Evolutionary conservation across 2,329 filamentous ascomycete species (phyloP).

Genomic region (Nannizzia gypsea): DNA sequence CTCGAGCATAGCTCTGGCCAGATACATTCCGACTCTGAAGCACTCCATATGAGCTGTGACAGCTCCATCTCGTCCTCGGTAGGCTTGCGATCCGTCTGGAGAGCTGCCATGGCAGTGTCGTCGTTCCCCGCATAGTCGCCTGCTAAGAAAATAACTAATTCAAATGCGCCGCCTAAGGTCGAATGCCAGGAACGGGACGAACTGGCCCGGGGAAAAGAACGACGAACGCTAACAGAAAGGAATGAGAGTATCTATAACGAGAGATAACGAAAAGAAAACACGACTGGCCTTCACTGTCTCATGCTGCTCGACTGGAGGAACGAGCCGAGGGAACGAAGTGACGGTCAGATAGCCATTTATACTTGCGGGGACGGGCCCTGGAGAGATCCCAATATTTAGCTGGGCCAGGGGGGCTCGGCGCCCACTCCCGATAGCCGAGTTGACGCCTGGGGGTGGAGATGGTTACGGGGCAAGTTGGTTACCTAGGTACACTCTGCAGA

Average conservation of each 20-base stretch:
- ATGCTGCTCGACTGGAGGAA: no score
- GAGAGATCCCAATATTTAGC: neutral
- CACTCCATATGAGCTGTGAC: neutral
- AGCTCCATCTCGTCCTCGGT: neutral
- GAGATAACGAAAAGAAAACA: no score
- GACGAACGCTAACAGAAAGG: neutral
- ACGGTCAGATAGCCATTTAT: neutral
- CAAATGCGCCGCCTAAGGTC: no score
- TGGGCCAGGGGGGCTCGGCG: neutral
- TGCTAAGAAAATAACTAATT: neutral
- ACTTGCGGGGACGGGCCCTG: neutral
- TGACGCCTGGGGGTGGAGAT: neutral
- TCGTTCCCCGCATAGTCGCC: constrained; percentile 2
- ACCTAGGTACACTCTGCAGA: no score
- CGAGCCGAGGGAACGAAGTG: neutral
- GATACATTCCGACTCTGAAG: constrained; percentile 16
- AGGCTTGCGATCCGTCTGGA: neutral
- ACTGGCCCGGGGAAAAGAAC: neutral
- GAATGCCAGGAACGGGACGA: neutral
- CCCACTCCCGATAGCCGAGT: neutral
- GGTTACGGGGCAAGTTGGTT: neutral
- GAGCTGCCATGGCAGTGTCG: neutral
- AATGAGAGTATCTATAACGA: neutral
- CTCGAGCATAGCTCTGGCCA: constrained; percentile 23
- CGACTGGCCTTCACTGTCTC: no score